Conservation (phyloP, 192 early-diverging fungal species). For the Podila clonocystis region DNA sequence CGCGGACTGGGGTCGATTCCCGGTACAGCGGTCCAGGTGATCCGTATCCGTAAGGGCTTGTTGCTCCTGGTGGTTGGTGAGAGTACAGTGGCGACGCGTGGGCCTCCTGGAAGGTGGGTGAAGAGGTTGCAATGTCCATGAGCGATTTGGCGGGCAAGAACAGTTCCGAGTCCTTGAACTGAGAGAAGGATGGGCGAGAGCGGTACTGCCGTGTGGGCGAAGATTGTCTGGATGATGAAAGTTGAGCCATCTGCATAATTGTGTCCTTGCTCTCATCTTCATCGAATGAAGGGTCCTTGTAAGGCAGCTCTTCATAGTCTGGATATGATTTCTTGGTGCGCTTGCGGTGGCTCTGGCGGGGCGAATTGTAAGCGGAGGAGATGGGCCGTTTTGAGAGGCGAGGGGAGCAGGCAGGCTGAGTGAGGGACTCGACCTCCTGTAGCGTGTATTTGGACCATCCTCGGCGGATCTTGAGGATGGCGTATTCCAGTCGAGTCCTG, state of each 20-base stretch:
- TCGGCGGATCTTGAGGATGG: conserved; percentile 39
- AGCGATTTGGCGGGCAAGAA: conserved; percentile 33
- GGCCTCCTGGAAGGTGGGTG: background rate
- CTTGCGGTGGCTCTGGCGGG: conserved; percentile 7
- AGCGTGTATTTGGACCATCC: conserved; percentile 47
- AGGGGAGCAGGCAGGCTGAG: conserved; percentile 2
- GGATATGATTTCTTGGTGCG: background rate
- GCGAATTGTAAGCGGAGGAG: background rate
- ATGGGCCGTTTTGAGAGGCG: conserved; percentile 8
- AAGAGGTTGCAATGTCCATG: conserved; percentile 34
- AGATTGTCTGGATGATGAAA: background rate
- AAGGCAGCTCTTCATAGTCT: conserved; percentile 2
- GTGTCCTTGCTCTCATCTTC: background rate
- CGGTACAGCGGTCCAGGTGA: conserved; percentile 13
- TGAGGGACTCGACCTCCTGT: conserved; percentile 32
- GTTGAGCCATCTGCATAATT: background rate
- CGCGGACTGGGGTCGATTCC: conserved; percentile 5
- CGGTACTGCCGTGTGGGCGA: background rate
- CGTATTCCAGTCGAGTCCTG: conserved; percentile 36
- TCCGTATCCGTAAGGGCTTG: conserved; percentile 5
- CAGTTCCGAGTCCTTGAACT: conserved; percentile 40
- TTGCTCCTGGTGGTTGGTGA: background rate
- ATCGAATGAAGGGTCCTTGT: background rate
- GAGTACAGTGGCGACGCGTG: background rate
- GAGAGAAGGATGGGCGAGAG: conserved; percentile 18